These are phyloP conservation scores for Aureobasidium melanogenum DNA, from an alignment of 2,329 filamentous ascomycete species.

Conservation along the genomic window DNA sequence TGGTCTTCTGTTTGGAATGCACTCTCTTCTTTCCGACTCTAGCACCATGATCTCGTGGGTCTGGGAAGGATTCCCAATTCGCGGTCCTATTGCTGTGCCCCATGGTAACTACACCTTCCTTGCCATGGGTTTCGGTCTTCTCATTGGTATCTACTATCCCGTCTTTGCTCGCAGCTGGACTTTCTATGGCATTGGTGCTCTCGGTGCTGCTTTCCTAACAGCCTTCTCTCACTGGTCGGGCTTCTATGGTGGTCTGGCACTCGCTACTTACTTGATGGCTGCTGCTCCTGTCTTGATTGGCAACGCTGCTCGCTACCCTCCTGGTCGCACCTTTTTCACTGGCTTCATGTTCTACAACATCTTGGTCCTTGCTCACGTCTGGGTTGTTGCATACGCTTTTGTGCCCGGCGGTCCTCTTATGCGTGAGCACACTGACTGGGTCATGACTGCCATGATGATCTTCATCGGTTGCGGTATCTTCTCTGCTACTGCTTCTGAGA, in stretches of 20 bases:
- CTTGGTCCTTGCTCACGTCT: constrained; percentile 92
- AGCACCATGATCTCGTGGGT: constrained; percentile 99
- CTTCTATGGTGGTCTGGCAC: constrained; percentile 70
- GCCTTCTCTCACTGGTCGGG: constrained; percentile 75
- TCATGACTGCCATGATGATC: constrained; percentile 81
- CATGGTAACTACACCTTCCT: constrained; percentile 81
- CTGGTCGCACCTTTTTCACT: constrained; percentile 73
- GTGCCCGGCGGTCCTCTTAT: constrained; percentile 89
- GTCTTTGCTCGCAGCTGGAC: constrained; percentile 67
- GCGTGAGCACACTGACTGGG: constrained; percentile 89
- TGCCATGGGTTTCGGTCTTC: constrained; percentile 74
- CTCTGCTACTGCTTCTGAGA: constrained; percentile 47
- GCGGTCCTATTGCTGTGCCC: constrained; percentile 79
- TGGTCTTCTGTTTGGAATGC: constrained; percentile 79
- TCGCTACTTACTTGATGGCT: constrained; percentile 75
- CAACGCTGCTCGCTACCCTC: constrained; percentile 67
- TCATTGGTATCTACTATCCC: constrained; percentile 67
- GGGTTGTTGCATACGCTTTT: constrained; percentile 97
- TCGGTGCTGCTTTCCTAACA: constrained; percentile 72
- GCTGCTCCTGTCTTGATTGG: constrained; percentile 65
- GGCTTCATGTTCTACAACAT: constrained; percentile 91
- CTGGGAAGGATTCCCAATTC: constrained; percentile 91
- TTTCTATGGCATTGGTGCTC: constrained; percentile 65
- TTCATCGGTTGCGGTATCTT: constrained; percentile 79
- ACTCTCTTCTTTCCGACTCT: constrained; percentile 88